These are phyloP conservation scores for Alternaria conjuncta DNA, from an alignment of 2,329 filamentous ascomycete species.

Conservation along the genomic window DNA sequence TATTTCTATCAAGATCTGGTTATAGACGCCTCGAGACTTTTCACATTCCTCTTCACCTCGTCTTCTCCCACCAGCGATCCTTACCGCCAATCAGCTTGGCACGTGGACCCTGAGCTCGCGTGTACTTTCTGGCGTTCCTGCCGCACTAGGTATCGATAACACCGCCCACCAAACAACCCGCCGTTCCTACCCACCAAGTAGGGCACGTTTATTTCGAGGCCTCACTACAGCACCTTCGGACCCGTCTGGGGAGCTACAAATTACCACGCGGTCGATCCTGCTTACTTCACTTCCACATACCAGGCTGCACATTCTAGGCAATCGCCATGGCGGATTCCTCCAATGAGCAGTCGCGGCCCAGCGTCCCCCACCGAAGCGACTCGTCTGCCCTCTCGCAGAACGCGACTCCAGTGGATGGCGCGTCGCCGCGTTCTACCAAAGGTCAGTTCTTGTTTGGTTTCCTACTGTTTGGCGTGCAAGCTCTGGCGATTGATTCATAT, in stretches of 20 bases:
- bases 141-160: conserved; percentile 16
- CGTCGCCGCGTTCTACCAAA: conserved; percentile 43
- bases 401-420: conserved; percentile 29
- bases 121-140: conserved; percentile 10
- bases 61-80: conserved; percentile 6
- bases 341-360: conserved; percentile 33
- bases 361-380: conserved; percentile 27
- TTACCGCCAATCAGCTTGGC: conserved; percentile 37
- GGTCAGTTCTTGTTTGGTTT: conserved; percentile 30
- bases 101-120: conserved; percentile 36
- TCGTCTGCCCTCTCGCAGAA: conserved; percentile 20
- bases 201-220: conserved; percentile 17
- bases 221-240: conserved; percentile 5
- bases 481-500: not conserved
- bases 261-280: conserved; percentile 2
- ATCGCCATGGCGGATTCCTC: conserved; percentile 32
- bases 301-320: not conserved
- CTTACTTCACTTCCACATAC: conserved; percentile 7
- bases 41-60: not conserved
- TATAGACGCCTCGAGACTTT: not conserved
- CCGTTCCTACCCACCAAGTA: conserved; percentile 19
- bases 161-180: conserved; percentile 17
- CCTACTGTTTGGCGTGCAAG: not conserved
- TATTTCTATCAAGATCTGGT: not conserved
- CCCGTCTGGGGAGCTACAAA: not conserved